Base-by-base conservation (phyloP, 2,329 filamentous ascomycete genomes). In the Sporothrix euskadiensis region DNA sequence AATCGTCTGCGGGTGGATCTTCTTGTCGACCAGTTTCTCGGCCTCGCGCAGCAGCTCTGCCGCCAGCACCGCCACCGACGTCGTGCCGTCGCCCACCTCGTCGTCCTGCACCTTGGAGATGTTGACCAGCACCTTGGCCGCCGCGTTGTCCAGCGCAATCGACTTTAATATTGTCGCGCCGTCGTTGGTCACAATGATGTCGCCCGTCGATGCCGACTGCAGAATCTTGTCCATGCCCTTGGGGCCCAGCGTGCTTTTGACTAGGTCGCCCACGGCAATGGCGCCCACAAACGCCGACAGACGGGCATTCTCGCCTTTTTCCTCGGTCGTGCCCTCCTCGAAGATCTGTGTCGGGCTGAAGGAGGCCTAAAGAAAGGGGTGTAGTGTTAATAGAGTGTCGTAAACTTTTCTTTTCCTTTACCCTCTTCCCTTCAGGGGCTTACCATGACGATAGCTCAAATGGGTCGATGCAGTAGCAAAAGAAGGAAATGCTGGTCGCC, bases 181-280 rank as follows among this genome's bases (percentile, higher is more conserved):
- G 84, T 99, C 96, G 83, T 99, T 99, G 74, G 96, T 99, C 76
- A 99, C 96, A 89, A 98, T 93, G 79, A 98, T 98, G 80, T 98
- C 93, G 79, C 93, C 94, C 56, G 96, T 98, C 68, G 95, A 98
- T 92, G 93, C 94, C 82, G 94, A 97, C 83, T 97, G 94, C 81
- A 97, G 86, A 82, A 97, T 97, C 87, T 97, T 98, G 87, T 98
- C 96, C 94, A 98, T 98, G 78, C 96, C 96, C 86, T 98, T 98
- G 52, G 96, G 96, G 7, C 96, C 96, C 47, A 99, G 85, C 12
- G 96, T 98, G 83, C 93, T 97, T 88, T 99, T 99, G 71, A 99
- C 96, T 78, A 99, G 84, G 80, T 99, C 96, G 71, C 96, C 96
- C 65, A 99, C 96, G 73, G 96, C 96, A 80, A 99, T 99, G 81